Evolutionary conservation across 345 rosid species (phyloP).

Genomic region (Eucalyptus viminalis): DNA sequence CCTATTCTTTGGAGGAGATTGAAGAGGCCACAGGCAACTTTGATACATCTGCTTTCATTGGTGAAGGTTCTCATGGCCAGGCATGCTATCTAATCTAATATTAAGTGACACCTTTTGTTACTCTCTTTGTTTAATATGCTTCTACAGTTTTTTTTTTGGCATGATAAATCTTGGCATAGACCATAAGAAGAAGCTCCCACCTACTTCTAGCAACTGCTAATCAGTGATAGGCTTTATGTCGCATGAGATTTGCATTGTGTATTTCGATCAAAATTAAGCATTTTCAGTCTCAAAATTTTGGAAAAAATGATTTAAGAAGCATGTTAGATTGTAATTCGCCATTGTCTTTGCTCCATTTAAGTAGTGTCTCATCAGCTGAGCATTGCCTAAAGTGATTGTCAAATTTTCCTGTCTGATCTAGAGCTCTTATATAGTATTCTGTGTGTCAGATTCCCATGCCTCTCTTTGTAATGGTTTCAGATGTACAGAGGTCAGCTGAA

Average conservation of each 20-base stretch:
- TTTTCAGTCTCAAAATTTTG: background rate
- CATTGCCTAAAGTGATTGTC: background rate
- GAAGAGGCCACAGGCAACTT: slow-evolving; percentile 82
- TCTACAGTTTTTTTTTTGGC: background rate
- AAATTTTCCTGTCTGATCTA: background rate
- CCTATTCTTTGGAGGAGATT: slow-evolving; percentile 79
- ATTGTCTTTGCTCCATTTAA: background rate
- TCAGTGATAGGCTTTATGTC: background rate
- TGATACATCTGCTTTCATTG: slow-evolving; percentile 82
- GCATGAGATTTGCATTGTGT: background rate
- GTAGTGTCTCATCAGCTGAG: background rate
- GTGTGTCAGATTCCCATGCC: background rate
- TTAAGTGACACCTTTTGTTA: background rate
- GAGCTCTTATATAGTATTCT: background rate
- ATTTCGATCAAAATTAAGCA: background rate
- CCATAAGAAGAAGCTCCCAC: background rate
- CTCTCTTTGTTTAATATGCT: background rate
- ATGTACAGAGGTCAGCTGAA: slow-evolving; percentile 79
- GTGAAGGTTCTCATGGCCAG: slow-evolving; percentile 94
- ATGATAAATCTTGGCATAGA: background rate
- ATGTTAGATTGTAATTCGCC: background rate
- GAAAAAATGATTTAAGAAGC: background rate
- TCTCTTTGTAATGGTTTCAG: slow-evolving; percentile 21
- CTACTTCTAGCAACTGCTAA: background rate
- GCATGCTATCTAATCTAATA: slow-evolving; percentile 10